Conservation (phyloP, 1,139 yeast species). For the Yamadazyma atlantica region DNA sequence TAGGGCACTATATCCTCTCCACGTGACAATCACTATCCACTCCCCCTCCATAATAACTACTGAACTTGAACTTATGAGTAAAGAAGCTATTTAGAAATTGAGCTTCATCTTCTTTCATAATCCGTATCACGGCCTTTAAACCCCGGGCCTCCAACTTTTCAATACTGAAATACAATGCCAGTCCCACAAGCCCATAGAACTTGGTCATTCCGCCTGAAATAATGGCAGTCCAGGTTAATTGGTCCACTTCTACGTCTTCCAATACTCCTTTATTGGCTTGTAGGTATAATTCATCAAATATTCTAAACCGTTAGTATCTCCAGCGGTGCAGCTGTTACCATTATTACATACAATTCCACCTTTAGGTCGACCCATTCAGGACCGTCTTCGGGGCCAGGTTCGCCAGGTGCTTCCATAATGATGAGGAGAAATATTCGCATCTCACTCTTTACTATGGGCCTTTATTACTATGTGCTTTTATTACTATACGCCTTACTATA, state of each 20-base stretch:
- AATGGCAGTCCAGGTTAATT: constrained; percentile 33
- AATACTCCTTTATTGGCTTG: constrained; percentile 3
- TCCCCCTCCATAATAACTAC: constrained; percentile 24
- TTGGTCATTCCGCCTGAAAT: constrained; percentile 25
- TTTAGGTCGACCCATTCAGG: constrained; percentile 9
- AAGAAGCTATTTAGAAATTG: constrained; percentile 29
- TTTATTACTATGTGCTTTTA: too few species aligned
- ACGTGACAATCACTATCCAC: constrained; percentile 24
- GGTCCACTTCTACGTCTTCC: constrained; percentile 10
- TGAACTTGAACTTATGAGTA: constrained; percentile 30
- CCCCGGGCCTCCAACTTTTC: constrained; percentile 13
- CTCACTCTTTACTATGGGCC: too few species aligned
- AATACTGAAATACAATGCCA: constrained; percentile 32
- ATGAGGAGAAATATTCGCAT: too few species aligned
- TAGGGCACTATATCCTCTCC: neutral
- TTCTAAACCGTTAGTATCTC: constrained; percentile 10
- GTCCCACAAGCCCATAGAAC: constrained; percentile 39
- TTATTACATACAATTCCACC: constrained; percentile 13
- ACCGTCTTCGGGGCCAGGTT: too few species aligned
- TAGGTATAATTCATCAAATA: constrained; percentile 11
- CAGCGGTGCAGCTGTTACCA: too few species aligned
- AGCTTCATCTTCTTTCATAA: constrained; percentile 27
- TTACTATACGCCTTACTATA: too few species aligned
- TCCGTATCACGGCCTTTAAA: constrained; percentile 20
- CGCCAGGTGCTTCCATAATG: too few species aligned